Evolutionary conservation across 768 basidiomycete species (phyloP).

Genomic region (Russula sp.): DNA sequence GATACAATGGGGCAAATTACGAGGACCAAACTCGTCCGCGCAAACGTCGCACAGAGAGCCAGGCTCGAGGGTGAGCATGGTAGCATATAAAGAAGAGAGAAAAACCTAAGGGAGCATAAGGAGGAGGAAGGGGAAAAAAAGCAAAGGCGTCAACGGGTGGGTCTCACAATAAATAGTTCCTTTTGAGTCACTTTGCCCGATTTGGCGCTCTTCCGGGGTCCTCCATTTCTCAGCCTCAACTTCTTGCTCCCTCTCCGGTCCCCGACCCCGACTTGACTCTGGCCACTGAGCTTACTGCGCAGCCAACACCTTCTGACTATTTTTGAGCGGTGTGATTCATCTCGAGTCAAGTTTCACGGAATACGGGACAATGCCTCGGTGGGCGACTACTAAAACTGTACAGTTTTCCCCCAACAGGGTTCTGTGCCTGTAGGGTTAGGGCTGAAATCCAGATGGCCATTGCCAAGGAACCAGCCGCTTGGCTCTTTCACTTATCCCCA

Average conservation of each 20-base stretch:
- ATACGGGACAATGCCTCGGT: background rate
- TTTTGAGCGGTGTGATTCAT: background rate
- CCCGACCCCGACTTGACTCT: background rate
- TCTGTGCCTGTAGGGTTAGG: slow-evolving; percentile 16
- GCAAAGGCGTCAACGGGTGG: background rate
- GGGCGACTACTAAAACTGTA: slow-evolving; percentile 7
- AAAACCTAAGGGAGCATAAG: slow-evolving; percentile 19
- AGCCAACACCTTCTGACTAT: background rate
- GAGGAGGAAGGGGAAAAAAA: slow-evolving; percentile 13
- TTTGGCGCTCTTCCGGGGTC: slow-evolving; percentile 18
- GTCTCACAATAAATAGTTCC: slow-evolving; percentile 10
- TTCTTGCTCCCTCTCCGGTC: slow-evolving; percentile 1
- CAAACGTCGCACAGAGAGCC: slow-evolving; percentile 86
- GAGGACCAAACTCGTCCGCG: slow-evolving; percentile 76
- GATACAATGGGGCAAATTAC: slow-evolving; percentile 70
- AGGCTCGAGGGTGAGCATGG: slow-evolving; percentile 75
- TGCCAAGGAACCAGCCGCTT: background rate
- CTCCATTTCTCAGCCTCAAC: slow-evolving; percentile 3
- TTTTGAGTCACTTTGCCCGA: slow-evolving; percentile 6
- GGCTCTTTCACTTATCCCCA: background rate
- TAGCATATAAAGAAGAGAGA: slow-evolving; percentile 21
- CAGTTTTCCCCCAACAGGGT: slow-evolving; percentile 10
- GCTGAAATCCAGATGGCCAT: background rate
- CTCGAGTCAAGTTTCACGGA: background rate
- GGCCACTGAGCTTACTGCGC: background rate